Base-by-base conservation (phyloP, 352 stramenopile species). In the Phytophthora constricta region DNA sequence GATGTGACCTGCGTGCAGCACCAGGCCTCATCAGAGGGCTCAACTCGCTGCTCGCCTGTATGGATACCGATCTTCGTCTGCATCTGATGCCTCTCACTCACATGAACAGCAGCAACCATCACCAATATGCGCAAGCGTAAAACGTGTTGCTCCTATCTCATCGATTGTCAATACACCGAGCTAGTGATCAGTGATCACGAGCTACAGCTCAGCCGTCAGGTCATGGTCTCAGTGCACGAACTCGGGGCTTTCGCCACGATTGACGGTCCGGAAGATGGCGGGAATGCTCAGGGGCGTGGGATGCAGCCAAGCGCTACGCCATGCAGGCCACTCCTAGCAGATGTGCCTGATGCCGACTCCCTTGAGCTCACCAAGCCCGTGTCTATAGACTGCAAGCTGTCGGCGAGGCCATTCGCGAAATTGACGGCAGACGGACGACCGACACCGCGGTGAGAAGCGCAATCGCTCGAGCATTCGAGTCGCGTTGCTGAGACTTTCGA, bases 251-350 rank as follows among this genome's bases (percentile, higher is more conserved):
- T 19, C 34, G 2, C 34, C 34, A 42, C 41, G 41, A 23, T 23
- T 47, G 41, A 45, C 75, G 64, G 45, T 28, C 45, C 10, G 23
- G 45, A 51, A 51, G 25, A 33, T 31, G 22, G 45, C 45, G 45
- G 45, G 45, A 51, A 51, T 19, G 45, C 45, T 51, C 45, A 11
- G 45, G 13, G 45, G 20, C 20, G 4, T 27, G 19, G 23, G 45
- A 51, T 19, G 45, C 22, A 51, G 10, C 39, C 39, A 37, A 47
- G n/a, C 22, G 41, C 16, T 11, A 22, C 39, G 39, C 39, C 39
- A 46, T 16, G 39, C 39, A 20, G 41, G 41, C 45, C 45, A 51
- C 45, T 51, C 45, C 22, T 33, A 19, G 22, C 45, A 27, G 10
- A 33, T 51, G 45, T 51, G 41, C 13, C 19, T 23, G 16, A 3